Conservation (phyloP, 2,329 filamentous ascomycete genomes). For the Fusarium tanahbumbuense region DNA sequence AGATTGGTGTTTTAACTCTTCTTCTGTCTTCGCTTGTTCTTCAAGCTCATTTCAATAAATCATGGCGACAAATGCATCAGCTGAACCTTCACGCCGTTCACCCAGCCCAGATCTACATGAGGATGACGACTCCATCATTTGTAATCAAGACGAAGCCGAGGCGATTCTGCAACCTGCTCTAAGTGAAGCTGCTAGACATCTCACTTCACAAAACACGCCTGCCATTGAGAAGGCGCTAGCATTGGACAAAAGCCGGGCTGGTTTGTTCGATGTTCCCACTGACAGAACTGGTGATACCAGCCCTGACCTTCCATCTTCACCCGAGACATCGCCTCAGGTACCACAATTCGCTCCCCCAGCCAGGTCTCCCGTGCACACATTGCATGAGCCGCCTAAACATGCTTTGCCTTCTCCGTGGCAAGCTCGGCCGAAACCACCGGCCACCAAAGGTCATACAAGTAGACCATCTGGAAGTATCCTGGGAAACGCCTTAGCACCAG, state of each 20-base stretch:
- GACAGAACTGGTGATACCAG: slow-evolving; percentile 42
- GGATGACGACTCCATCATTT: slow-evolving; percentile 44
- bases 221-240: slow-evolving; percentile 69
- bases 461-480: slow-evolving; percentile 51
- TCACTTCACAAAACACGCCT: slow-evolving; percentile 66
- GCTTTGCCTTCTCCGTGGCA: slow-evolving; percentile 49
- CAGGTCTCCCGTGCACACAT: slow-evolving; percentile 7
- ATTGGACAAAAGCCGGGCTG: slow-evolving; percentile 56
- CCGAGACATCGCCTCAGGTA: slow-evolving; percentile 25
- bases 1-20: not conserved
- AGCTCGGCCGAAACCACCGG: slow-evolving; percentile 39
- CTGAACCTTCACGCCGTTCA: slow-evolving; percentile 11
- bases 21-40: not conserved
- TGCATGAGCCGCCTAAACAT: slow-evolving; percentile 10
- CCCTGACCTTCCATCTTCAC: slow-evolving; percentile 38
- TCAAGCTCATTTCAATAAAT: slow-evolving; percentile 4
- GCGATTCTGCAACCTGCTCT: slow-evolving; percentile 70
- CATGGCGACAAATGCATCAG: slow-evolving; percentile 24
- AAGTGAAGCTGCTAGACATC: slow-evolving; percentile 65
- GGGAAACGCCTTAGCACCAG: slow-evolving; percentile 60
- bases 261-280: slow-evolving; percentile 44
- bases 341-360: slow-evolving; percentile 14
- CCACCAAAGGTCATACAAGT: slow-evolving; percentile 32
- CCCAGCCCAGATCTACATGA: slow-evolving; percentile 22
- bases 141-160: slow-evolving; percentile 67